A percentile compares a stretch with the other conserved stretches of the same genome.
Evolutionary conservation across 306 rosid genomes (phyloP).

Genomic region (Urtica urens): DNA sequence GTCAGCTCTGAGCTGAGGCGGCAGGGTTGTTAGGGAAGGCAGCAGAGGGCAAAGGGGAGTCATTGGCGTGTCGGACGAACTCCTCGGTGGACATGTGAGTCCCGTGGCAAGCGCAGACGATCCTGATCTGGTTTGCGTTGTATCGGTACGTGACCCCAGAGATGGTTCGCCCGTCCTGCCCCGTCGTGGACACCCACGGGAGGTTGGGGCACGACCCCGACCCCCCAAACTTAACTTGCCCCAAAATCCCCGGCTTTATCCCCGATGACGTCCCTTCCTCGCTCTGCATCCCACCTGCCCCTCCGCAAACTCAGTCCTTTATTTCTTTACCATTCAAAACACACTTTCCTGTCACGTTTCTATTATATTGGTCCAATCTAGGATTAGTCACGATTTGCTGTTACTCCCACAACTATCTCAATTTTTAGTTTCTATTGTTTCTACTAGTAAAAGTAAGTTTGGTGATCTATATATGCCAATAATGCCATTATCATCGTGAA

Average conservation of each 20-base stretch:
- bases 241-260: slow-evolving; percentile 80
- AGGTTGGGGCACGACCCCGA: slow-evolving; percentile 76
- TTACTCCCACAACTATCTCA: too few species aligned
- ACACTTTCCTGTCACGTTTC: too few species aligned
- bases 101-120: slow-evolving; percentile 93
- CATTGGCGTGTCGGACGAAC: slow-evolving; percentile 71
- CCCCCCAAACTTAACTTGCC: slow-evolving; percentile 82
- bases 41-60: slow-evolving; percentile 40
- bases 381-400: too few species aligned
- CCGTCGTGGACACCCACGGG: slow-evolving; percentile 96
- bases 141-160: slow-evolving; percentile 88
- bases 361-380: too few species aligned
- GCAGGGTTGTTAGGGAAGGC: slow-evolving; percentile 52
- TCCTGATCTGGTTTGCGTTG: slow-evolving; percentile 54
- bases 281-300: too few species aligned
- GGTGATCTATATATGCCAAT: too few species aligned
- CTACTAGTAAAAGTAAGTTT: too few species aligned
- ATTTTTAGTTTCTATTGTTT: too few species aligned
- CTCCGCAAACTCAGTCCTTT: too few species aligned
- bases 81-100: slow-evolving; percentile 83
- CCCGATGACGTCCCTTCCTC: too few species aligned
- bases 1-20: slow-evolving; percentile 69
- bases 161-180: slow-evolving; percentile 65
- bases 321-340: too few species aligned
- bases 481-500: too few species aligned